Percentiles rank a stretch among this genome's conserved stretches.
Evolutionary conservation across 1,284 basidiomycete genomes (phyloP).

Genomic region (Pascua sp.): DNA sequence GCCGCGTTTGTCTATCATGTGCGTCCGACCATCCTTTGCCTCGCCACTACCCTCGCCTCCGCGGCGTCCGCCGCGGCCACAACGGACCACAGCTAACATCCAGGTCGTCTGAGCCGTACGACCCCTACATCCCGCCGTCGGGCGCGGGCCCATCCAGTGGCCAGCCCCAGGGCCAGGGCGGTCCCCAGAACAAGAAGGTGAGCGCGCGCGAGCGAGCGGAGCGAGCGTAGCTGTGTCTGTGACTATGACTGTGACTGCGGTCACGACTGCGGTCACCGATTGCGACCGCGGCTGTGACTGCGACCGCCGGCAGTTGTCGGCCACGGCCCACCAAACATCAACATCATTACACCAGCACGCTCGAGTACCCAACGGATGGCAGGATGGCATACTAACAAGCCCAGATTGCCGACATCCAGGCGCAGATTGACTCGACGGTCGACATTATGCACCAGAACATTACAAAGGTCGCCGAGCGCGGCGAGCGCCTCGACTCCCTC

Average conservation of each 20-base stretch:
- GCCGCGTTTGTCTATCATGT: no score
- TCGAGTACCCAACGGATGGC: no score
- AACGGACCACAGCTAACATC: not conserved
- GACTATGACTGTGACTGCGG: not conserved
- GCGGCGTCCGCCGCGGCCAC: no score
- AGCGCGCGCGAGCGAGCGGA: not conserved
- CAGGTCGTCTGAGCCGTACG: slow-evolving; percentile 72
- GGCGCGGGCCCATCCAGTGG: slow-evolving; percentile 45
- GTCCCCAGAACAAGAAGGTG: slow-evolving; percentile 60
- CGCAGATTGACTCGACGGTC: slow-evolving; percentile 91
- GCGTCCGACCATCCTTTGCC: no score
- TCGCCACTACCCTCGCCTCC: no score
- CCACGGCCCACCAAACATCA: no score
- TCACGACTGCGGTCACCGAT: no score
- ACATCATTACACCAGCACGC: no score
- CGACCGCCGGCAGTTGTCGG: no score
- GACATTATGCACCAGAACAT: slow-evolving; percentile 98
- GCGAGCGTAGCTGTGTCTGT: not conserved
- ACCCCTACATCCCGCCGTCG: slow-evolving; percentile 85
- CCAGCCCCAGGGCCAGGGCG: slow-evolving; percentile 10
- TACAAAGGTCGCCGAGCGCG: slow-evolving; percentile 81
- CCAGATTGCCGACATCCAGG: slow-evolving; percentile 84
- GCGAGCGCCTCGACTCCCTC: slow-evolving; percentile 86
- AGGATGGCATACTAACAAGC: not conserved
- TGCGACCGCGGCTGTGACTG: no score